Evolutionary conservation across 2,329 filamentous ascomycete species (phyloP).

Genomic region (Paraphaeosphaeria minitans): DNA sequence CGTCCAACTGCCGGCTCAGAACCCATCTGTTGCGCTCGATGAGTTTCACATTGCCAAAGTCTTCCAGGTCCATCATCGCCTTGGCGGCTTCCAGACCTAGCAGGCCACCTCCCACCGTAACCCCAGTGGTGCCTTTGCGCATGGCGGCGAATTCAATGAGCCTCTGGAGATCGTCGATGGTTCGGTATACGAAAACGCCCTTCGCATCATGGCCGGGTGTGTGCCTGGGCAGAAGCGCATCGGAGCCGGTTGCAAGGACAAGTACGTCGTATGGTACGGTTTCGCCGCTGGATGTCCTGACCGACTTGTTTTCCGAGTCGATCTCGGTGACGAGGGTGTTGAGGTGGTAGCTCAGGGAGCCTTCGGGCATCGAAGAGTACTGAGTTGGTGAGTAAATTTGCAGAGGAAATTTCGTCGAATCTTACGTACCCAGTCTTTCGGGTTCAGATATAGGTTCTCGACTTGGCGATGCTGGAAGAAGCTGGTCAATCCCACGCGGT

Average conservation of each 20-base stretch:
- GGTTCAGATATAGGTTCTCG: slow-evolving; percentile 87
- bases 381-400: slow-evolving; percentile 36
- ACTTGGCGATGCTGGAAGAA: slow-evolving; percentile 87
- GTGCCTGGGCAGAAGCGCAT: slow-evolving; percentile 74
- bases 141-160: slow-evolving; percentile 74
- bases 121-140: slow-evolving; percentile 70
- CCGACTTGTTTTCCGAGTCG: slow-evolving; percentile 65
- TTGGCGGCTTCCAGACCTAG: slow-evolving; percentile 88
- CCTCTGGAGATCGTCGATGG: slow-evolving; percentile 77
- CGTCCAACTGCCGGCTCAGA: slow-evolving; percentile 79
- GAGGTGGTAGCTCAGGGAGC: slow-evolving; percentile 74
- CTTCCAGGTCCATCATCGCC: slow-evolving; percentile 84
- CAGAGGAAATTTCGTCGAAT: background rate
- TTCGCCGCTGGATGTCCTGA: slow-evolving; percentile 72
- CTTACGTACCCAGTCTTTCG: slow-evolving; percentile 76
- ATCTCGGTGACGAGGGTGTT: slow-evolving; percentile 76
- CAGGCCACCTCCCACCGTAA: slow-evolving; percentile 83
- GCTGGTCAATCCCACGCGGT: slow-evolving; percentile 84
- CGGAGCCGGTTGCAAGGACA: slow-evolving; percentile 83
- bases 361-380: slow-evolving; percentile 71
- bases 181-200: slow-evolving; percentile 89
- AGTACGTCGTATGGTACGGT: slow-evolving; percentile 77
- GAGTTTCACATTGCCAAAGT: slow-evolving; percentile 74
- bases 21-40: slow-evolving; percentile 86
- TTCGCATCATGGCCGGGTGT: slow-evolving; percentile 79